A percentile compares a stretch with the other conserved stretches of the same genome.
These are phyloP conservation scores for Rhizopus sp. DNA, from an alignment of 371 early-diverging fungal genomes.

Conservation along the genomic window DNA sequence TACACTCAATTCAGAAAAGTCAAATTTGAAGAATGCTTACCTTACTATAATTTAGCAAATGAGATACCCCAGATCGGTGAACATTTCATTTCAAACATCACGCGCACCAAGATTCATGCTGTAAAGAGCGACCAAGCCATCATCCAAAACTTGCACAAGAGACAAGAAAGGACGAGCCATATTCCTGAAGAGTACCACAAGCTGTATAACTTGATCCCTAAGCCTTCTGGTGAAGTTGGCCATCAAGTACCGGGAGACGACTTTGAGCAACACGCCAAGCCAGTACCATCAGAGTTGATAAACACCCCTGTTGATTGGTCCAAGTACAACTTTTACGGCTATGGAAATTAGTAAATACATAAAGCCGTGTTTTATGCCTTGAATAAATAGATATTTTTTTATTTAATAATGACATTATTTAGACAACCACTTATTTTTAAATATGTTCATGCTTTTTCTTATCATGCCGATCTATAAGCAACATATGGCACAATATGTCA, in stretches of 20 bases:
- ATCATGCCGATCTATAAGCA: not conserved
- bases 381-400: not conserved
- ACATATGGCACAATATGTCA: conserved; percentile 12
- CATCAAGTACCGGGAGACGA: conserved; percentile 22
- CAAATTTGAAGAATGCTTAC: conserved; percentile 32
- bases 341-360: conserved; percentile 21
- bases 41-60: conserved; percentile 25
- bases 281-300: conserved; percentile 32
- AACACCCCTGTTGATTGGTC: conserved; percentile 24
- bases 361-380: not conserved
- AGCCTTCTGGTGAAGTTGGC: conserved; percentile 20
- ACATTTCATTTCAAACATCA: conserved; percentile 14
- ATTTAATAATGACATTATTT: too few species aligned
- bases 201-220: conserved; percentile 29
- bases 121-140: conserved; percentile 8
- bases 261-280: conserved; percentile 25
- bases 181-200: conserved; percentile 19
- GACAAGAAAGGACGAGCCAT: not conserved
- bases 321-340: conserved; percentile 28
- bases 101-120: not conserved
- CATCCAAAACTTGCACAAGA: not conserved
- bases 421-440: too few species aligned
- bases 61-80: conserved; percentile 29
- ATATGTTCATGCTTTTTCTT: too few species aligned
- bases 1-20: conserved; percentile 36